These are phyloP conservation scores for Haberlea rhodopensis DNA, from an alignment of 257 asterid species.

Conservation along the genomic window DNA sequence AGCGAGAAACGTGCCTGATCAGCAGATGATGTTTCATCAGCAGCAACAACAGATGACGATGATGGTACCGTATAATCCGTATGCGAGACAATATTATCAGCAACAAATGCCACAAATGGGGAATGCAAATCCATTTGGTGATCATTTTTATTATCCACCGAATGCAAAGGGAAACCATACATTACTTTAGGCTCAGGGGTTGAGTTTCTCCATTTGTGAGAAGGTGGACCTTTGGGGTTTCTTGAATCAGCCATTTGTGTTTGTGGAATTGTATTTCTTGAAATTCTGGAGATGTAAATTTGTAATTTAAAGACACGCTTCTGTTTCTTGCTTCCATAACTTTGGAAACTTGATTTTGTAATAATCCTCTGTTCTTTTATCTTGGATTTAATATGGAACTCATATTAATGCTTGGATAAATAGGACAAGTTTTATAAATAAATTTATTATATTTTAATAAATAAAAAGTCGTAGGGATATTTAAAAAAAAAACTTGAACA, in stretches of 20 bases:
- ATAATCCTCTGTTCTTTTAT: too few relatives aligned
- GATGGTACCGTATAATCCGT: not conserved
- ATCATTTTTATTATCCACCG: not conserved
- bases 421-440: too few relatives aligned
- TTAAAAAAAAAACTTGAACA: too few relatives aligned
- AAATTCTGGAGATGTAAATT: not conserved
- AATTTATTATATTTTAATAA: too few relatives aligned
- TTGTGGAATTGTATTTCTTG: too few relatives aligned
- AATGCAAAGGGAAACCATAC: not conserved
- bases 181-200: not conserved
- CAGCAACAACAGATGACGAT: slow-evolving; percentile 28
- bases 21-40: slow-evolving; percentile 52
- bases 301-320: not conserved
- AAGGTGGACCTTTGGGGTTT: not conserved
- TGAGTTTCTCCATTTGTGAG: not conserved
- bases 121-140: slow-evolving; percentile 3
- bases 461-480: too few relatives aligned
- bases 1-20: slow-evolving; percentile 53
- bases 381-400: too few relatives aligned
- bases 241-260: not conserved
- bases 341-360: too few relatives aligned
- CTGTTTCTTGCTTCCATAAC: too few relatives aligned
- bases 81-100: not conserved
- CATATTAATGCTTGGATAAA: too few relatives aligned
- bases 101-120: not conserved